Evolutionary conservation across 805 yeast species (phyloP).

Genomic region (Groenewaldozyma salmanticensis): DNA sequence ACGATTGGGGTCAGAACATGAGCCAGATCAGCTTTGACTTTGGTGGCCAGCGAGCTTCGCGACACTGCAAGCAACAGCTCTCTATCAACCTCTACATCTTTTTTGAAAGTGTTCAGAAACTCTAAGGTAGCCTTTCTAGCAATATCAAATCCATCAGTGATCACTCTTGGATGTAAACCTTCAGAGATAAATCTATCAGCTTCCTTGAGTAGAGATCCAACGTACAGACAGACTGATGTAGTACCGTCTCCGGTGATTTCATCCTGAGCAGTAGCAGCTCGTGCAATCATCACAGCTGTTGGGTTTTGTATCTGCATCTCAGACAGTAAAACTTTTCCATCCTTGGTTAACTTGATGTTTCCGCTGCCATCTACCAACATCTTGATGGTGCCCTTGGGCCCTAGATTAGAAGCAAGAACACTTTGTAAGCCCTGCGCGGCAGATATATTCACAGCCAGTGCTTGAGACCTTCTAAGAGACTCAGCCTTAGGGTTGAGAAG

Average conservation of each 20-base stretch:
- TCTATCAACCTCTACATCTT: slow-evolving; percentile 52
- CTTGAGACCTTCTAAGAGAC: slow-evolving; percentile 90
- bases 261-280: slow-evolving; percentile 98
- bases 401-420: slow-evolving; percentile 83
- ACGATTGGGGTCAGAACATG: slow-evolving; percentile 86
- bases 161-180: slow-evolving; percentile 91
- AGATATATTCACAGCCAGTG: slow-evolving; percentile 85
- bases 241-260: slow-evolving; percentile 99
- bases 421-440: slow-evolving; percentile 97
- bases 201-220: slow-evolving; percentile 89
- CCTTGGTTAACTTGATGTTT: slow-evolving; percentile 88
- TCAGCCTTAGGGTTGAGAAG: slow-evolving; percentile 95
- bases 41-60: slow-evolving; percentile 78
- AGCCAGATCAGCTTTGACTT: slow-evolving; percentile 66
- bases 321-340: slow-evolving; percentile 83
- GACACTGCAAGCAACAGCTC: slow-evolving; percentile 89
- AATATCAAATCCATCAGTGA: slow-evolving; percentile 89
- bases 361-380: slow-evolving; percentile 97
- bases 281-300: slow-evolving; percentile 78
- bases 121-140: slow-evolving; percentile 71
- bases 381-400: slow-evolving; percentile 95
- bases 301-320: slow-evolving; percentile 97
- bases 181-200: slow-evolving; percentile 87
- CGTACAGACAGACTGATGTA: slow-evolving; percentile 86
- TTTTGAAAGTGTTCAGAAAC: slow-evolving; percentile 58